Base-by-base conservation (phyloP, 148 eudicot species). In the Vaccinium darrowii region DNA sequence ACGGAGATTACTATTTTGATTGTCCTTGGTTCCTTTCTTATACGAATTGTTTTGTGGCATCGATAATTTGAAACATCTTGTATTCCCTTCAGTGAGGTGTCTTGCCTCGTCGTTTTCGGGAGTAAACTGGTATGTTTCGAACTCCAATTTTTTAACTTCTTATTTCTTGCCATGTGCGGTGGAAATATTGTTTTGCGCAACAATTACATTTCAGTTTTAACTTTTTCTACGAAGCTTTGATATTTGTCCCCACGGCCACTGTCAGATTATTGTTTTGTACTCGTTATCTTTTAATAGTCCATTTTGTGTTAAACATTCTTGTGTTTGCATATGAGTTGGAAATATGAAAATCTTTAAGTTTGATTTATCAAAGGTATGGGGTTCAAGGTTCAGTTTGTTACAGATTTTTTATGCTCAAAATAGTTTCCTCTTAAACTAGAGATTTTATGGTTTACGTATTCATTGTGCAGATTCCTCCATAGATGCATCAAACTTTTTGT, bases 391-490 rank as follows among this genome's bases (percentile, higher is more conserved):
- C 56, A 69, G 51, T 76, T 16, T 23, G 10, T 82, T 82, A 16
- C 56, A 11, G 49, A 57, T 84, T 82, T 84, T 82, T 77, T 84
- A 52, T 84, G 74, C 73, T 85, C 52, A 63, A 89, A 80, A 87
- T 33, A 65, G 51, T 75, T 87, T 78, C 65, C 81, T 87, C 88
- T 86, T 56, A 72, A 86, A 90, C 81, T 84, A 79, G 87, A 82
- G 63, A 16, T 88, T 93, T 90, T 88, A 87, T 88, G 86, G 69
- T 87, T 91, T 88, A 89, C 86, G 78, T 84, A 90, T 94, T 92
- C 85, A 84, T 90, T 93, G 94, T 94, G 96, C 98, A 94, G 98
- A 94, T 94, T 87, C 87, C 86, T 87, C 84, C 91, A 67, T 94
- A 92, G 90, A 89, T 92, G 94, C 91, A 83, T 92, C 96, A 89